Conservation (phyloP, 306 rosid genomes). For the Cucurbita pepo region DNA sequence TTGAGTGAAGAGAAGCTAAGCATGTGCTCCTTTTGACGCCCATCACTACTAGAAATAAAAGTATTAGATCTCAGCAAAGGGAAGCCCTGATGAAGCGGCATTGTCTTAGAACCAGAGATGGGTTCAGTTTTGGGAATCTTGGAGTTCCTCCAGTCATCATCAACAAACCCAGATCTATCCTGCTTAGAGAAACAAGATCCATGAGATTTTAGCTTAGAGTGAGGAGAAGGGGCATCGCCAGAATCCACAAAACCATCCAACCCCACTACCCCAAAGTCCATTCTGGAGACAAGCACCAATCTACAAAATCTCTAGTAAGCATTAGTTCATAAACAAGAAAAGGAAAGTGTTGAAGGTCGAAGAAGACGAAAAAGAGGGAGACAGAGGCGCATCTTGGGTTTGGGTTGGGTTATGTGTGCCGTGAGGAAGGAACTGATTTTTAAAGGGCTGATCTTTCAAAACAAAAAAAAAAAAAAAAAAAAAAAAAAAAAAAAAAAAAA, state of each 20-base stretch:
- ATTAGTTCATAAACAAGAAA: constrained; percentile 21
- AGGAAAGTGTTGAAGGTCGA: not conserved
- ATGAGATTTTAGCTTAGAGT: constrained; percentile 5
- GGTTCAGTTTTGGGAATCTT: constrained; percentile 19
- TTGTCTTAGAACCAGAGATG: constrained; percentile 13
- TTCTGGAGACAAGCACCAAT: constrained; percentile 17
- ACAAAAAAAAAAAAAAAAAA: not conserved
- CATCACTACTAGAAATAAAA: not conserved
- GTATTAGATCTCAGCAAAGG: constrained; percentile 29
- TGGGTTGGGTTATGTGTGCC: not conserved
- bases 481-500: not conserved
- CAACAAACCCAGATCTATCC: constrained; percentile 16
- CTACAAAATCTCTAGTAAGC: constrained; percentile 12
- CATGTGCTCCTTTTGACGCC: constrained; percentile 27
- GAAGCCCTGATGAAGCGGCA: constrained; percentile 21
- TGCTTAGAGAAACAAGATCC: constrained; percentile 34
- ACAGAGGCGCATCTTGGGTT: constrained; percentile 19
- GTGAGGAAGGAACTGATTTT: not conserved
- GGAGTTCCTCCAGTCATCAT: constrained; percentile 23
- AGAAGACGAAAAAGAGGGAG: constrained; percentile 6
- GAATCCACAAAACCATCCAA: constrained; percentile 26
- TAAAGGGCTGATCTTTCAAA: constrained; percentile 10
- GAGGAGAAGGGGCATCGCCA: constrained; percentile 1
- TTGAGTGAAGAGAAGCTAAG: constrained; percentile 35
- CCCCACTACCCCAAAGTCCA: constrained; percentile 33